Conservation (phyloP, 169 alveolate species). For the Cryptosporidium felis region DNA sequence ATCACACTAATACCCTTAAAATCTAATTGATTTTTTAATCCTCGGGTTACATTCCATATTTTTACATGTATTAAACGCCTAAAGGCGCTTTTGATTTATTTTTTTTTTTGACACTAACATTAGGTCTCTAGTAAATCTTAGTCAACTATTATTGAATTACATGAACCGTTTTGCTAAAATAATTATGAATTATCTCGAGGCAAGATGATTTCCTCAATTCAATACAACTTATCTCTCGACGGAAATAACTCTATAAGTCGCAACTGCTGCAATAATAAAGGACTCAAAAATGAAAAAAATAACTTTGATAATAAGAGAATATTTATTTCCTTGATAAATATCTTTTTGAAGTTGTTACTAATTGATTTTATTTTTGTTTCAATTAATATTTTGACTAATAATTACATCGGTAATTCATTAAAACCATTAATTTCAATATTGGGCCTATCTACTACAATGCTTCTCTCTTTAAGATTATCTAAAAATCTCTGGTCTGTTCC, state of each 20-base stretch:
- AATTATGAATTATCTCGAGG: not conserved
- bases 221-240: not conserved
- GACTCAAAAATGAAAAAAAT: not conserved
- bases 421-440: too few relatives aligned
- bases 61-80: too few relatives aligned
- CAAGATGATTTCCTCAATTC: not conserved
- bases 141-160: not conserved
- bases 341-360: not conserved
- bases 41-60: too few relatives aligned
- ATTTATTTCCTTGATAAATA: not conserved
- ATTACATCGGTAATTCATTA: too few relatives aligned
- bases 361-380: not conserved
- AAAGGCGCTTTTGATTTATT: too few relatives aligned
- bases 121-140: not conserved
- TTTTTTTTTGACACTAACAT: not conserved
- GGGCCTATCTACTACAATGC: too few relatives aligned
- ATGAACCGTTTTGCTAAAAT: not conserved
- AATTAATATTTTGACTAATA: not conserved
- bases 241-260: not conserved
- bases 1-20: not conserved
- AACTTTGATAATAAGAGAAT: not conserved
- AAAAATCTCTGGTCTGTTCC: too few relatives aligned
- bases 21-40: too few relatives aligned
- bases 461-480: too few relatives aligned
- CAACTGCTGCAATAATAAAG: too few relatives aligned